Conservation (phyloP, 805 yeast species). For the Wickerhamomyces xylosicus region DNA sequence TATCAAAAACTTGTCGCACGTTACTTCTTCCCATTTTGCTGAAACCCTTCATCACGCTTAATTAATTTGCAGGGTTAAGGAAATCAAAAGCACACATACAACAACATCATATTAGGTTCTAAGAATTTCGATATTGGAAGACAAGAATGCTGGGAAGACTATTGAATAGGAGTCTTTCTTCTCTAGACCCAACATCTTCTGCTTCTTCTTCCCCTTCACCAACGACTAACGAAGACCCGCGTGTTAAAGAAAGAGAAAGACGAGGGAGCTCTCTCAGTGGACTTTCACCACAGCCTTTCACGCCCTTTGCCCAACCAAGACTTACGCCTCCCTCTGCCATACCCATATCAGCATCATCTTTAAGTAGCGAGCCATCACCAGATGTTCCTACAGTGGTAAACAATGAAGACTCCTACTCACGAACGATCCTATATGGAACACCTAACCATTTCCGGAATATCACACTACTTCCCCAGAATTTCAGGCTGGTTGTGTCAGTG, state of each 20-base stretch:
- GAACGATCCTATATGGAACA: slow-evolving; percentile 18
- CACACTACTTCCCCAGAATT: slow-evolving; percentile 12
- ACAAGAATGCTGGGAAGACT: not conserved
- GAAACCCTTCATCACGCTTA: no score
- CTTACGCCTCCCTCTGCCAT: not conserved
- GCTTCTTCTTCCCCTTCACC: not conserved
- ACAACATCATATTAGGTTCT: no score
- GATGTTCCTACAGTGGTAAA: not conserved
- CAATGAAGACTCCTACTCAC: slow-evolving; percentile 17
- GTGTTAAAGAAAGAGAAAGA: not conserved
- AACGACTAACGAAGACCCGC: not conserved
- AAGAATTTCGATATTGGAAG: not conserved
- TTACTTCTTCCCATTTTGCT: no score
- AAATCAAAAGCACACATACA: no score
- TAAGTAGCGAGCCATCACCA: not conserved
- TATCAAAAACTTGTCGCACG: no score
- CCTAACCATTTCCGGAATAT: slow-evolving; percentile 6
- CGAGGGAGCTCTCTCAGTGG: not conserved
- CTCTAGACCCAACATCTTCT: no score
- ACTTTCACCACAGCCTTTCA: not conserved
- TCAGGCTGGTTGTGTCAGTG: slow-evolving; percentile 25
- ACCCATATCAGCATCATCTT: not conserved
- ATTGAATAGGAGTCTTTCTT: not conserved
- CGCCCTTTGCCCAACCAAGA: not conserved
- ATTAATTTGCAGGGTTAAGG: no score